These are phyloP conservation scores for Moesziomyces parantarcticus DNA, from an alignment of 1,284 basidiomycete species.

Conservation along the genomic window DNA sequence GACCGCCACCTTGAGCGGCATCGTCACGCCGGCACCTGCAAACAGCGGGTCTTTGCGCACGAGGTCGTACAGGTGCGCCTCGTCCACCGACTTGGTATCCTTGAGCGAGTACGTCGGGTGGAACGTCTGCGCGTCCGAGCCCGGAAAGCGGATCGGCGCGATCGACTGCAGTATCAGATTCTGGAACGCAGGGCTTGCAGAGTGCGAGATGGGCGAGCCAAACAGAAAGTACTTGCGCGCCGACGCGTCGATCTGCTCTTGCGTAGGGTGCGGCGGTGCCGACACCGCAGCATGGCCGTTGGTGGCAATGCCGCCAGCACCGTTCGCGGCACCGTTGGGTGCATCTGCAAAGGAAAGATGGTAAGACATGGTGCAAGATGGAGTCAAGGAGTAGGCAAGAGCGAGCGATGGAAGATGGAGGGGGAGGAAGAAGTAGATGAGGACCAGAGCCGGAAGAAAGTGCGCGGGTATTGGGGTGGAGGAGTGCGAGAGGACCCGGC, in stretches of 20 bases:
- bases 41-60: conserved; percentile 47
- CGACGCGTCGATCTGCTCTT: conserved; percentile 30
- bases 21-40: conserved; percentile 49
- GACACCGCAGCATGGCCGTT: conserved; percentile 1
- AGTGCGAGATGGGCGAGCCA: conserved; percentile 56
- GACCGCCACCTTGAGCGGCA: conserved; percentile 54
- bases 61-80: conserved; percentile 31
- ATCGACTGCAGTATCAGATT: conserved; percentile 50
- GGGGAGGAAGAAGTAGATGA: no score
- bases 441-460: no score
- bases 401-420: no score
- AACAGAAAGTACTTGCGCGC: conserved; percentile 50
- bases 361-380: conserved; percentile 13
- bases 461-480: no score
- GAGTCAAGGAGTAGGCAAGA: no score
- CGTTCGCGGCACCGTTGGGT: conserved; percentile 1
- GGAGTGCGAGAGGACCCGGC: no score
- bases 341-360: conserved; percentile 11
- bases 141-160: conserved; percentile 20
- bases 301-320: not conserved
- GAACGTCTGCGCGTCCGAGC: conserved; percentile 22
- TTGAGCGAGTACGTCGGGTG: conserved; percentile 44
- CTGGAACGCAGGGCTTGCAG: conserved; percentile 52
- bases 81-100: conserved; percentile 47
- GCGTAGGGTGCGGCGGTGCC: conserved; percentile 45